Conservation (phyloP, 805 yeast species). For the Ogataea trehalophila region DNA sequence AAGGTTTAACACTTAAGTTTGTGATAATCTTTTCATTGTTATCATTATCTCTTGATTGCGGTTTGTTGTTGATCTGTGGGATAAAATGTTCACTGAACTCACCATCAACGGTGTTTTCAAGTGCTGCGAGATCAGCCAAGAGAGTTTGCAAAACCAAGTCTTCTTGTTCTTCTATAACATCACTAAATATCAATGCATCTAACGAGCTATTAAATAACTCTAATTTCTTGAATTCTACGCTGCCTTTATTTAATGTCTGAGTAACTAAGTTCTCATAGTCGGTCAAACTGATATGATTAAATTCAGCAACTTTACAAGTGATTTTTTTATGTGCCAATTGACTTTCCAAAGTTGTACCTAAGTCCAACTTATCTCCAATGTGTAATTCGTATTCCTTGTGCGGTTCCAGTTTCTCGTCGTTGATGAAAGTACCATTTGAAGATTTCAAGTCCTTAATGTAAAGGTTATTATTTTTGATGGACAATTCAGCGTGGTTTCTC, state of each 20-base stretch:
- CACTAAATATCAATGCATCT: slow-evolving; percentile 34
- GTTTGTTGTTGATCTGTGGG: neutral
- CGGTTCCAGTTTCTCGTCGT: slow-evolving; percentile 61
- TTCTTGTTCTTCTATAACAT: slow-evolving; percentile 30
- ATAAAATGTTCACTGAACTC: neutral
- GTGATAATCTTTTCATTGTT: slow-evolving; percentile 46
- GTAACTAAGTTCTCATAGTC: slow-evolving; percentile 24
- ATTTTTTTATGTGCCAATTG: slow-evolving; percentile 77
- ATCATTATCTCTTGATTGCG: slow-evolving; percentile 5
- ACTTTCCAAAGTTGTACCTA: slow-evolving; percentile 84
- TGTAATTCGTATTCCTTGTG: slow-evolving; percentile 62
- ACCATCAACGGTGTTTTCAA: too few species aligned
- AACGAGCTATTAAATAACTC: slow-evolving; percentile 31
- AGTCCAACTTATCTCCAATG: slow-evolving; percentile 81
- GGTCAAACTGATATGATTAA: slow-evolving; percentile 48
- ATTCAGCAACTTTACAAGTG: slow-evolving; percentile 73
- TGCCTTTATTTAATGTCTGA: slow-evolving; percentile 23
- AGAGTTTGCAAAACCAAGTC: slow-evolving; percentile 24
- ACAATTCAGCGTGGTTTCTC: slow-evolving; percentile 90
- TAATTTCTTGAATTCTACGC: slow-evolving; percentile 21
- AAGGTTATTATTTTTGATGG: slow-evolving; percentile 56
- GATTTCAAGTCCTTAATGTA: slow-evolving; percentile 83
- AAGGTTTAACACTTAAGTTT: slow-evolving; percentile 55
- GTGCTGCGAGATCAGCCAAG: slow-evolving; percentile 24
- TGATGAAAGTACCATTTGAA: slow-evolving; percentile 92